Conservation (phyloP, 768 basidiomycete genomes). For the Vararia minispora region DNA sequence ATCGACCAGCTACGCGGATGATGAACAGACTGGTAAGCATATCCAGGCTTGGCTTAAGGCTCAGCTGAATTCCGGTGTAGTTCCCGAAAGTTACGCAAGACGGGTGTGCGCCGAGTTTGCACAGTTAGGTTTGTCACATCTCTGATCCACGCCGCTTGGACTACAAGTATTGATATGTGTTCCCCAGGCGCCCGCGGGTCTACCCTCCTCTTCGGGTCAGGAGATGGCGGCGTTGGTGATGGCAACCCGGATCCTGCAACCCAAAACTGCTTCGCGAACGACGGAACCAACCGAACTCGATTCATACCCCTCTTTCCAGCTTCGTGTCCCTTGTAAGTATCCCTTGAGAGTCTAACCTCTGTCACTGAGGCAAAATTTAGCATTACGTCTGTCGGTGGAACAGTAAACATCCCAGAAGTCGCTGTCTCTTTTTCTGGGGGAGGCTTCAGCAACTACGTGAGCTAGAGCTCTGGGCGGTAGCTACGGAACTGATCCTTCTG, state of each 20-base stretch:
- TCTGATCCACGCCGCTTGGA: not conserved
- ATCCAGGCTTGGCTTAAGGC: not conserved
- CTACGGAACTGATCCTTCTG: not conserved
- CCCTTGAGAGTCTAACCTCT: too few species aligned
- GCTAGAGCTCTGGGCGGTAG: slow-evolving; percentile 13
- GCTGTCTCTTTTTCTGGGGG: slow-evolving; percentile 57
- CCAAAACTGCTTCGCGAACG: slow-evolving; percentile 46
- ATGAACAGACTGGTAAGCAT: slow-evolving; percentile 53
- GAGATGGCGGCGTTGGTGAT: slow-evolving; percentile 63
- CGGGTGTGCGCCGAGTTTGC: slow-evolving; percentile 47
- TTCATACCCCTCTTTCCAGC: slow-evolving; percentile 54
- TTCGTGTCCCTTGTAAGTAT: slow-evolving; percentile 29
- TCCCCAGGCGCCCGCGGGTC: slow-evolving; percentile 49
- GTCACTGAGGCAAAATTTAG: slow-evolving; percentile 21
- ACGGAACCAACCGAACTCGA: slow-evolving; percentile 37
- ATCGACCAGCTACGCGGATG: slow-evolving; percentile 64
- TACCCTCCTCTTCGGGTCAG: slow-evolving; percentile 53
- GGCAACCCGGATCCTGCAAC: slow-evolving; percentile 39
- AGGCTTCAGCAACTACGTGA: slow-evolving; percentile 61
- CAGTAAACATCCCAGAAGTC: slow-evolving; percentile 45
- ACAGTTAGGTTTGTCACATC: slow-evolving; percentile 37
- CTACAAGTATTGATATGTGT: not conserved
- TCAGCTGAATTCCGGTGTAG: slow-evolving; percentile 18
- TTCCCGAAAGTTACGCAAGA: slow-evolving; percentile 36
- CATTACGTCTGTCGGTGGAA: slow-evolving; percentile 66